Evolutionary conservation across 257 asterid genomes (phyloP), one percentile per base, ranked within the genome.

Genomic region (Rehmannia glutinosa): DNA sequence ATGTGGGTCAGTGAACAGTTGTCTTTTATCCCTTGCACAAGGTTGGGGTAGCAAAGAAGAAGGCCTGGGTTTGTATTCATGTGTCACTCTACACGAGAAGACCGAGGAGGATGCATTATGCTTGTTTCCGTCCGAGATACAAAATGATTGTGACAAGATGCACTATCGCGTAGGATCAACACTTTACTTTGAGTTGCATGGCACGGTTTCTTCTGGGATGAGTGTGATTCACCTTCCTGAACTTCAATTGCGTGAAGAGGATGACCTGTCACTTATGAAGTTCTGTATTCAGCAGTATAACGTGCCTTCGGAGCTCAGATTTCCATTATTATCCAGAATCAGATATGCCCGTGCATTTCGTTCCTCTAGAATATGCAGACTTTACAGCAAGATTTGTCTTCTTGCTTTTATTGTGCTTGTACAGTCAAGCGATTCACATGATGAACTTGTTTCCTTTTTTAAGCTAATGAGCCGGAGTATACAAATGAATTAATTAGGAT

Each of bases 41-140:
- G 98, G 98, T 64, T 92, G 98, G 98, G 98, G 98, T 70, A 92
- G 96, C 87, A 92, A 89, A 79, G 98, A 92, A 87, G 98, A 89
- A 75, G 98, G 98, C 42, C 69, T 89, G 80, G 98, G 98, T 47
- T 76, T 92, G 88, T 87, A 86, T 83, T 86, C 95, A 33, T 92
- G 97, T 51, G 81, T 92, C 64, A 87, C 90, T 35, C 73, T 81
- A 68, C 88, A 87, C 50, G 98, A 89, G 75, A 84, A 77, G 78
- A 78, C 77, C 28, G 89, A 80, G 67, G 98, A 87, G 64, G 97
- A 86, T 75, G 98, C 87, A 15, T 77, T 87, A 42, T 78, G 84
- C 73, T 85, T 89, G 80, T 92, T 92, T 70, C 97, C 98, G 11
- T 78, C 93, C 4, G 94, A 81, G 67, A 77, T 70, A 15, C 88